Base-by-base conservation (phyloP, 495 filamentous ascomycete genomes). In the Aspergillus egyptiacus region DNA sequence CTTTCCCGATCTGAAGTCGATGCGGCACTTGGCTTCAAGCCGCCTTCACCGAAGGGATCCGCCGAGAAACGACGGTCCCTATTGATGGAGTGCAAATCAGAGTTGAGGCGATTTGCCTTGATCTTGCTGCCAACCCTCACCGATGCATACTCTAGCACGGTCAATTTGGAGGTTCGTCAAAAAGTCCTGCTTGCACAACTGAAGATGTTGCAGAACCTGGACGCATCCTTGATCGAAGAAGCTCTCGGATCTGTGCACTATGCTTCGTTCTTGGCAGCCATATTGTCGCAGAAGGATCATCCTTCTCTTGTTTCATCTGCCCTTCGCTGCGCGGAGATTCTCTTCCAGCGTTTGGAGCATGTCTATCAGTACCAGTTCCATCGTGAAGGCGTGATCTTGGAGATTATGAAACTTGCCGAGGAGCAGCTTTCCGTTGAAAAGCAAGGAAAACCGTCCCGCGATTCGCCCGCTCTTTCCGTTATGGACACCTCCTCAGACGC, bases 341-440 rank as follows among this genome's bases (percentile, higher is more conserved):
- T 99, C 2, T 76, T 96, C 57, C 81, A 83, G 52, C 84, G 94
- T 13, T 67, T 97, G 9, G 86, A 87, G 38, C 70, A 81, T 22
- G 86, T 97, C 27, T 99, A 99, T 62, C 86, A 87, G 31, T 89
- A 96, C 59, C 94, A 97, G 55, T 95, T 99, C 58, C 93, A 99
- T 61, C 86, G 94, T 5, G 94, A 99, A 67, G 94, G 94, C 31
- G 93, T 99, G 15, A 91, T 99, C 56, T 76, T 86, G 0, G 94
- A 97, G 63, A 91, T 97, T 41, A 65, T 77, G 32, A 94, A 93
- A 62, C 70, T 97, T 20, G 79, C 89, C 0, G 70, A 76, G 48
- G 67, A 69, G 5, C 63, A 70, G 10, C 61, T 76, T 9, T 76
- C 76, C n/a, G 57, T 55, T 6, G 54, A 62, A 17, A 68, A 67